Evolutionary conservation across 257 asterid species (phyloP).

Genomic region (Salvia rosmarinus): DNA sequence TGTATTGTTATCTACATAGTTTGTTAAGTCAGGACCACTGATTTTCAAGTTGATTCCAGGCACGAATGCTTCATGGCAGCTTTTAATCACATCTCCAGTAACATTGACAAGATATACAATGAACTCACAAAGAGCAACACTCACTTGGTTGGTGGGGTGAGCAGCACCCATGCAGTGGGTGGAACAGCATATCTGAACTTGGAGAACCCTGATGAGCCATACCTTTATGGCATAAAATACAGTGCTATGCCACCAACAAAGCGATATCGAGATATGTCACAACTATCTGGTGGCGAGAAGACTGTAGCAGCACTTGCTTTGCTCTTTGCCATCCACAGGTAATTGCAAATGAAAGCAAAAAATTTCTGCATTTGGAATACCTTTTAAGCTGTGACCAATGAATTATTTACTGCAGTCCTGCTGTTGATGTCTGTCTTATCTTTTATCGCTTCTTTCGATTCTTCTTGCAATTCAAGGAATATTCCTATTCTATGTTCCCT

Average conservation of each 20-base stretch:
- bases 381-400: not conserved
- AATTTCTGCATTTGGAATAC: not conserved
- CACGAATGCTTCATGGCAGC: slow-evolving; percentile 87
- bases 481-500: not conserved
- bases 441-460: not conserved
- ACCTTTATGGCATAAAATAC: slow-evolving; percentile 86
- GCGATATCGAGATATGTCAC: slow-evolving; percentile 92
- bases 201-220: slow-evolving; percentile 96
- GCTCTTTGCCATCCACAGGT: slow-evolving; percentile 96
- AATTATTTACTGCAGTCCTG: slow-evolving; percentile 5
- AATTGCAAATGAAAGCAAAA: slow-evolving; percentile 26
- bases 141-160: slow-evolving; percentile 56
- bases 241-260: slow-evolving; percentile 99
- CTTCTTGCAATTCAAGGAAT: slow-evolving; percentile 14
- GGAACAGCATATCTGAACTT: slow-evolving; percentile 91
- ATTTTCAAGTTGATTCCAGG: slow-evolving; percentile 51
- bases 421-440: not conserved
- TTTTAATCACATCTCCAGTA: slow-evolving; percentile 77
- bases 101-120: slow-evolving; percentile 88
- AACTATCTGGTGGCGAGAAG: slow-evolving; percentile 97
- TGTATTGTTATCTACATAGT: not conserved
- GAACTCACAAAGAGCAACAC: slow-evolving; percentile 85
- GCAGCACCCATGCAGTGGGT: slow-evolving; percentile 89
- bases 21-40: slow-evolving; percentile 30
- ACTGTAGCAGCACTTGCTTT: slow-evolving; percentile 99